Evolutionary conservation across 805 yeast species (phyloP), one percentile per base, ranked within the genome.

Genomic region (Komagataella pseudopastoris): DNA sequence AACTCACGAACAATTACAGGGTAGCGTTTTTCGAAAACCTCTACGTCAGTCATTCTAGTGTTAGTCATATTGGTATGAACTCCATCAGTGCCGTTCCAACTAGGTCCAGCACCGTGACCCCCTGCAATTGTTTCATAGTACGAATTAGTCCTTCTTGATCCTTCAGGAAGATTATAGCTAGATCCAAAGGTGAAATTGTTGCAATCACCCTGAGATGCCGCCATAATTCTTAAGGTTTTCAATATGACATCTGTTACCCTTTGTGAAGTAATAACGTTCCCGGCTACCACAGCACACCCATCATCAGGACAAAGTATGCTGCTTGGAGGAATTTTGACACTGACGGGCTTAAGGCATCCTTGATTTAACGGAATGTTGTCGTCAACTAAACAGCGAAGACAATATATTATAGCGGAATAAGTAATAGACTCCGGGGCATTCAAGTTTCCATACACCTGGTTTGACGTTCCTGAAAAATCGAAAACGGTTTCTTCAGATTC

Each of bases 101-200:
- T 74, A 59, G 54, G 66, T 56, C 78, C 77, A 2, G 97, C 97
- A 49, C 97, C 97, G 47, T 89, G 85, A 0, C 97, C 97, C 54
- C 97, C 97, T 53, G 96, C 93, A 54, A 90, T 88, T 0, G 97
- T 90, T 63, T 89, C 96, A 63, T 89, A 89, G 64, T 89, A 89
- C 0, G 96, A 96, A 64, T 88, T 88, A 0, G 90, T 88, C 52
- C 76, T 72, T 6, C 72, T 66, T 54, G 78, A 60, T 61, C 81
- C 70, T 56, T 75, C 58, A 8, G 66, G 68, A 52, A 65, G 69
- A 53, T 76, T 75, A 48, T 88, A 91, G 55, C 83, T 87, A 23
- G 77, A 78, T 22, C 97, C 97, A 70, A 90, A 91, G 0, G 96
- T 90, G 58, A 91, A 79, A 67, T 91, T 93, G 67, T 93, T 91